phyloP scores from a whole-genome alignment of 176 grass and related monocot genomes.

The Eleusine indica region DNA sequence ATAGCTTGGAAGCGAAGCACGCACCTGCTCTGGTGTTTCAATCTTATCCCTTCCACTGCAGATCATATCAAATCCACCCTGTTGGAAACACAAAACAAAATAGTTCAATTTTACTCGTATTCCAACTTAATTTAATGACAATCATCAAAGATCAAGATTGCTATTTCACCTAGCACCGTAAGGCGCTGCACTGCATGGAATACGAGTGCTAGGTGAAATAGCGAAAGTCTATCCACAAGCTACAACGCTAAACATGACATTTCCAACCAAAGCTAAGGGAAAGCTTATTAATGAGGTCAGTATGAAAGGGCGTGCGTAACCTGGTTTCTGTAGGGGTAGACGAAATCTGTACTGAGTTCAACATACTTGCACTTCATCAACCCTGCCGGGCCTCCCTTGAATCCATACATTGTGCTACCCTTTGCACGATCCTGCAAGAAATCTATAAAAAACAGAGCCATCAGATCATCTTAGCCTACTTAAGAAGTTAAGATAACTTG shows the following conservation, averaged over 20 bases:
- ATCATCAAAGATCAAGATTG: background rate
- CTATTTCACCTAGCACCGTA: background rate
- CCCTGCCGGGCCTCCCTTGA: background rate
- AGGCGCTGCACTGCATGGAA: background rate
- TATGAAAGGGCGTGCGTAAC: constrained; percentile 11
- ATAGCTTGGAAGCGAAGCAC: background rate
- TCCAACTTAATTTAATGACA: background rate
- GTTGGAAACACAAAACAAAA: background rate
- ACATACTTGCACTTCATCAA: background rate
- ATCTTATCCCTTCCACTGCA: constrained; percentile 99
- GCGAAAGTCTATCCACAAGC: background rate
- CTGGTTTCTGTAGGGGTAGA: constrained; percentile 40
- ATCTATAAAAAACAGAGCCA: background rate
- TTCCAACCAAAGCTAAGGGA: background rate
- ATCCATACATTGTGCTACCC: constrained; percentile 3
- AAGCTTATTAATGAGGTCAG: background rate
- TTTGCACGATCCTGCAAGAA: constrained; percentile 3
- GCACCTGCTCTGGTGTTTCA: constrained; percentile 95
- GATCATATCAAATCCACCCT: constrained; percentile 99
- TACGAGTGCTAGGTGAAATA: too few species aligned
- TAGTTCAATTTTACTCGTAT: background rate
- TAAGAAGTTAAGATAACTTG: background rate
- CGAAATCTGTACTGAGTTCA: background rate
- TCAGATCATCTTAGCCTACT: background rate
- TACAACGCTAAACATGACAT: background rate